Percentiles rank a stretch among this genome's conserved stretches.
phyloP scores from a whole-genome alignment of 1,284 basidiomycete genomes.

The Leccinum cinnamomeum region DNA sequence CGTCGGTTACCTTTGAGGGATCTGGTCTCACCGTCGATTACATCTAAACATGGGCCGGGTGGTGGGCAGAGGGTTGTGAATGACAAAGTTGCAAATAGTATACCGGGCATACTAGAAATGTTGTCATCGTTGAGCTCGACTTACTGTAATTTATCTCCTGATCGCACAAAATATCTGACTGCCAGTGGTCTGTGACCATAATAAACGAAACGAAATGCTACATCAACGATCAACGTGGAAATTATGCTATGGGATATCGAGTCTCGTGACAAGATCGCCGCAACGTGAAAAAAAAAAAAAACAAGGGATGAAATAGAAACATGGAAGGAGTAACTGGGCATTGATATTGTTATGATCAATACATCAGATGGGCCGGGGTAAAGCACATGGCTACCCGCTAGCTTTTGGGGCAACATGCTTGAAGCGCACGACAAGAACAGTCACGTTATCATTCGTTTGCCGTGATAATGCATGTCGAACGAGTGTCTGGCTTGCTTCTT shows the following conservation, averaged over 20 bases:
- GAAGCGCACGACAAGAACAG: constrained; percentile 76
- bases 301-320: constrained; percentile 9
- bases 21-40: constrained; percentile 7
- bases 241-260: constrained; percentile 10
- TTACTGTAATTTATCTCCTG: background rate
- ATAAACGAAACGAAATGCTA: constrained; percentile 3
- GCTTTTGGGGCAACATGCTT: constrained; percentile 34
- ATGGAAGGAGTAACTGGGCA: background rate
- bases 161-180: background rate
- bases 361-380: constrained; percentile 5
- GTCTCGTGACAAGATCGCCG: constrained; percentile 6
- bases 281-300: constrained; percentile 5
- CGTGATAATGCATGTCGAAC: constrained; percentile 85
- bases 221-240: constrained; percentile 7
- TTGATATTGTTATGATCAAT: constrained; percentile 11
- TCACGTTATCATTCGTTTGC: constrained; percentile 92
- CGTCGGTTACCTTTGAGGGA: constrained; percentile 8
- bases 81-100: background rate
- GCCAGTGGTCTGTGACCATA: background rate
- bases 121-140: background rate
- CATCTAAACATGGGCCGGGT: background rate
- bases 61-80: background rate
- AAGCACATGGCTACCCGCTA: constrained; percentile 17
- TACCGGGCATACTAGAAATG: background rate
- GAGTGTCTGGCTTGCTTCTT: constrained; percentile 77